A percentile compares a stretch with the other conserved stretches of the same genome.
These are phyloP conservation scores for Solanum hybrid DNA, from an alignment of 305 asterid species.

Conservation along the genomic window DNA sequence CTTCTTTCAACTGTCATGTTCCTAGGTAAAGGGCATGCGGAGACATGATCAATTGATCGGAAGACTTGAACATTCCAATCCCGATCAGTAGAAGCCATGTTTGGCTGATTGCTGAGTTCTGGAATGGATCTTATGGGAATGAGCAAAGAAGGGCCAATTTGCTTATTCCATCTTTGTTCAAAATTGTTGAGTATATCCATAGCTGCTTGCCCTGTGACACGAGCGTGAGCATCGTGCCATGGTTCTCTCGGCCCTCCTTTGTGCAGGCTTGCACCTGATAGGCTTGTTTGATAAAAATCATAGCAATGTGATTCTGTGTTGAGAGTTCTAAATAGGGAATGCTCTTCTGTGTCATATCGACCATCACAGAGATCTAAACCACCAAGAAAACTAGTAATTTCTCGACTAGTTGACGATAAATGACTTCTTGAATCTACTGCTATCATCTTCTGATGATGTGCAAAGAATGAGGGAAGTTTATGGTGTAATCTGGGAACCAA, in stretches of 20 bases:
- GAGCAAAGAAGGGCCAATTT: constrained; percentile 51
- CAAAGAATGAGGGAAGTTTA: constrained; percentile 61
- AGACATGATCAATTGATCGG: constrained; percentile 67
- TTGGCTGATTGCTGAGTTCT: constrained; percentile 34
- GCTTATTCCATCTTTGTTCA: constrained; percentile 86
- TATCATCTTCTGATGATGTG: constrained; percentile 79
- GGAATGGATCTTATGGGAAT: constrained; percentile 42
- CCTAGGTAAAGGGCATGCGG: constrained; percentile 44
- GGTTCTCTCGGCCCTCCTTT: constrained; percentile 95
- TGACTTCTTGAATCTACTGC: constrained; percentile 41
- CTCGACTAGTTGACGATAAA: constrained; percentile 44
- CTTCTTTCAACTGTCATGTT: constrained; percentile 47
- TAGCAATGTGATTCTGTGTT: constrained; percentile 62
- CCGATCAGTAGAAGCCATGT: constrained; percentile 12
- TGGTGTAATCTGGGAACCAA: constrained; percentile 65
- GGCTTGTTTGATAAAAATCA: constrained; percentile 82
- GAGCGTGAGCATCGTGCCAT: constrained; percentile 89
- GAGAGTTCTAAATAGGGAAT: constrained; percentile 64
- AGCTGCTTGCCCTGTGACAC: constrained; percentile 66
- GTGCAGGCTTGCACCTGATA: constrained; percentile 66
- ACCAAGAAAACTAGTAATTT: constrained; percentile 68
- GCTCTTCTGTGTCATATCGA: constrained; percentile 75
- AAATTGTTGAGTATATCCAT: constrained; percentile 63
- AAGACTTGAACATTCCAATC: constrained; percentile 81
- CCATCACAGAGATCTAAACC: constrained; percentile 87